Base-by-base conservation (phyloP, 352 stramenopile species). In the Pythium folliculosum region DNA sequence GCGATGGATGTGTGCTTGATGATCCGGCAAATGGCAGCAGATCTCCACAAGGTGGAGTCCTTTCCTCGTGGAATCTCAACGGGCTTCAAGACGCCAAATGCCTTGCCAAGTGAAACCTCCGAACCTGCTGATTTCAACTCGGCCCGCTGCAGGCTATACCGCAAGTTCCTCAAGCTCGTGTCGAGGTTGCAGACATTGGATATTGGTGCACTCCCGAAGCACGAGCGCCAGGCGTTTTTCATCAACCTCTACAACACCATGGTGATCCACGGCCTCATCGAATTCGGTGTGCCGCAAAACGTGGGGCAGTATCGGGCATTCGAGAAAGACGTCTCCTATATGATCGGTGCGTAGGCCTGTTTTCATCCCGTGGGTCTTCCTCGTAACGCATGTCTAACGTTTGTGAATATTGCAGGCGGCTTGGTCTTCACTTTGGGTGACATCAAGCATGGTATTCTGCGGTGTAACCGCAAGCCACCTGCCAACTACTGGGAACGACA, bases 211-310 rank as follows among this genome's bases (percentile, higher is more conserved):
- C 65, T 96, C 21, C 82, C 86, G 12, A 94, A 93, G 70, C 85
- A 94, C 63, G 88, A 94, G 49, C 86, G 86, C 6, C 88, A 94
- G 59, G 81, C 86, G 2, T 96, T 96, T 60, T 96, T 96, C 60
- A 94, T 96, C 81, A 96, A 96, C 74, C 77, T 94, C 54, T 94
- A 94, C 77, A 96, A 96, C 67, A 84, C 82, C 2, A 94, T 94
- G 88, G 88, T 93, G 50, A 77, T 96, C 27, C 88, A 96, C 58
- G 88, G 86, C 10, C 73, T 94, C 32, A 85, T 96, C 58, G 88
- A 94, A 69, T 92, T 96, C 49, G 86, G 86, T 25, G 76, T 91
- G 37, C 88, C 88, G n/a, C 84, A 96, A 66, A 96, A 92, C 45
- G 75, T 86, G 5, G 85, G 83, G 5, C 86, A 94, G 68, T 93